Evolutionary conservation across 75 land plant species (phyloP), one percentile per base, ranked within the genome.

Genomic region (Pinus albicaulis): DNA sequence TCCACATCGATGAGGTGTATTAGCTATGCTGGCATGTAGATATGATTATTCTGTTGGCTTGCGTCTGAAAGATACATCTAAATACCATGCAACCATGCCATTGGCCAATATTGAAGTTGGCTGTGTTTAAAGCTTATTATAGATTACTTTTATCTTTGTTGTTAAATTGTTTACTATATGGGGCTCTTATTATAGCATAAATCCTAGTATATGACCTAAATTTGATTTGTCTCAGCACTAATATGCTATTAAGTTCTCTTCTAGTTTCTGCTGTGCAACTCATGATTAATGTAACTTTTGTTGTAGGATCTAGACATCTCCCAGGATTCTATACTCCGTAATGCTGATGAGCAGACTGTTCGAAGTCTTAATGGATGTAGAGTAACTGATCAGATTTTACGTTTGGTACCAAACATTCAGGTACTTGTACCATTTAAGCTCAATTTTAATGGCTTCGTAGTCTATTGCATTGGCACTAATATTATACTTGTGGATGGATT

Each of bases 351-450:
- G 70, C 94, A 89, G 77, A 96, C 92, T 77, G 99, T 96, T 74
- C 88, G 99, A 28, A 96, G 97, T 84, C 84, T 96, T 14, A 96
- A 96, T 84, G 99, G 99, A n/a, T 96, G 97, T 69, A 77, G 99
- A 56, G 99, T 93, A n/a, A 96, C 99, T 69, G 99, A 96, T 74
- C 97, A 87, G 76, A 92, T 96, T 56, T 74, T 96, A 79, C 89
- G 91, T 12, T 88, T 96, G 80, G 99, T 96, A n/a, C 99, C 99
- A 59, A 93, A 96, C 82, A 92, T 96, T 80, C 89, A 95, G 91
- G 98, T 90, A 48, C 41, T 14, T 57, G 26, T 58, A 20, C 10
- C 28, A 38, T 15, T 75, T 22, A 24, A 15, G 12, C 22, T 44
- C 36, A 38, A 72, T 25, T 56, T 20, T 19, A 76, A 7, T 24